Evolutionary conservation across 2,329 filamentous ascomycete species (phyloP), one percentile per base, ranked within the genome.

Genomic region (Aspergillus fischeri): DNA sequence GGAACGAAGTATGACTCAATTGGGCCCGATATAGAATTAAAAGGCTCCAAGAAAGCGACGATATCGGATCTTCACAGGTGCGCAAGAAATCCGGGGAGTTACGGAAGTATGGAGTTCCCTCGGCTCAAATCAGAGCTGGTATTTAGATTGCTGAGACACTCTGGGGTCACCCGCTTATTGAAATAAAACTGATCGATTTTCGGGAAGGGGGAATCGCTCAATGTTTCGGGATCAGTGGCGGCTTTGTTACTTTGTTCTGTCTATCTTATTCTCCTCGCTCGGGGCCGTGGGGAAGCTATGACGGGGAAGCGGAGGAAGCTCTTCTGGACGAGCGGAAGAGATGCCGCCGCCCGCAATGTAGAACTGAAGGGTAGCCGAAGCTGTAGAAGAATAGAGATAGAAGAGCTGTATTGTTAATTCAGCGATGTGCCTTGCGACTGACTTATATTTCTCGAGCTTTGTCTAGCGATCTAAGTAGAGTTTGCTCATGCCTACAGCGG

Each of bases 321-420:
- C 42, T 49, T 44, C 67, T 73, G 71, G 71, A 72, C 71, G 70
- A 73, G 67, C 71, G 71, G 71, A 73, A 70, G 67, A 61, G 32
- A 54, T 49, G 44, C 54, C 47, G 49, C 52, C n/a, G 29, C 24
- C 47, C 32, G 32, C 32, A 38, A 17, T 3, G 32, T 17, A 56
- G 20, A 41, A 57, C 21, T 56, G 25, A 51, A 51, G 49, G 41
- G 38, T 57, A 48, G 21, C 29, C 21, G 14, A 49, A 52, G 32
- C 7, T 58, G 27, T 38, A 38, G 32, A 28, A 27, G 24, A n/a
- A 49, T 10, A 17, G 3, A n/a, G 45, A 17, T 49, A 27, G 47
- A 27, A 49, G 11, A 17, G 3, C 14, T 35, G 32, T 6, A 5
- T 35, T 35, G 5, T 38, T 17, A 6, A 17, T 17, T n/a, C 6